These are phyloP conservation scores for Bacterosira constricta DNA, from an alignment of 108 stramenopile species.

Conservation along the genomic window DNA sequence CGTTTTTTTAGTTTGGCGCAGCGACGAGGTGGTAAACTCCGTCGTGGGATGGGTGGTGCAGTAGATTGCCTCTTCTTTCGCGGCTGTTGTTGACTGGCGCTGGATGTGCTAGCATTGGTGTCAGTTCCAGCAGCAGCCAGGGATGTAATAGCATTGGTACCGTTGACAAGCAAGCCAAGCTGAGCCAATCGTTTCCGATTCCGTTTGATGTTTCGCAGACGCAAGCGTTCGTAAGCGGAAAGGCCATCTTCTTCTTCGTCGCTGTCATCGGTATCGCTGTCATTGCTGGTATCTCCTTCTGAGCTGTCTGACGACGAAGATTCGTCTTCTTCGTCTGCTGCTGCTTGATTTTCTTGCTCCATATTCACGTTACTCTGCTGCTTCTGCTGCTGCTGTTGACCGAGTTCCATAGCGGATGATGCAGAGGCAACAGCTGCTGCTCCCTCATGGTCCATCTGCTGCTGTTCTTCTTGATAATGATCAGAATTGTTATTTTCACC, in stretches of 20 bases:
- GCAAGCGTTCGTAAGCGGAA: slow-evolving; percentile 33
- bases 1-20: not conserved
- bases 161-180: slow-evolving; percentile 12
- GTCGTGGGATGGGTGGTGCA: not conserved
- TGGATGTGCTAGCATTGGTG: not conserved
- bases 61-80: not conserved
- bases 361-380: not conserved
- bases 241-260: not conserved
- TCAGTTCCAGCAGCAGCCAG: not conserved
- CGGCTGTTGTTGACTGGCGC: no score
- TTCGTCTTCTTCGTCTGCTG: no score
- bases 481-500: not conserved
- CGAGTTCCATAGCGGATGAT: no score
- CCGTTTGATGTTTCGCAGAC: slow-evolving; percentile 28
- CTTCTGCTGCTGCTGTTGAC: not conserved
- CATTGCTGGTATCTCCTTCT: not conserved
- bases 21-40: slow-evolving; percentile 2
- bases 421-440: no score
- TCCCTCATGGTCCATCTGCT: no score
- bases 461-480: no score
- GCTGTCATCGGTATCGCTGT: not conserved
- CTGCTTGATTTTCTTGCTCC: not conserved
- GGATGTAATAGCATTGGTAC: not conserved
- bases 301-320: no score
- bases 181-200: slow-evolving; percentile 29